Percentiles rank a stretch among this genome's conserved stretches.
These are phyloP conservation scores for Acrodontium crateriforme DNA, from an alignment of 2,329 filamentous ascomycete species.

Conservation along the genomic window DNA sequence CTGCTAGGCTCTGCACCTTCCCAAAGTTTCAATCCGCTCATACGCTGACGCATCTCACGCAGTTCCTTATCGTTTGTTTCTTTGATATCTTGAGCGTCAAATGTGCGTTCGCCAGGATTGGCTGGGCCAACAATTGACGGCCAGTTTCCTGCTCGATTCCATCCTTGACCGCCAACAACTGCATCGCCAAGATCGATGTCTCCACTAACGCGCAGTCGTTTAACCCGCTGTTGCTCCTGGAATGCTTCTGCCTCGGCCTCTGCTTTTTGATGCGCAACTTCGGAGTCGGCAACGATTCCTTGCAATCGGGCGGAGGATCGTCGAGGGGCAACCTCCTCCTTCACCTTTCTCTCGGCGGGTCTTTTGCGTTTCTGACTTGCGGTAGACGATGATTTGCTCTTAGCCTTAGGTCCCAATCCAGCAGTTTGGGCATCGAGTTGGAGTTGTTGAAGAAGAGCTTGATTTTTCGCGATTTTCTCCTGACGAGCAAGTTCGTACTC, in stretches of 20 bases:
- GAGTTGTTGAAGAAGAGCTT: constrained; percentile 67
- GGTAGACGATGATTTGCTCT: constrained; percentile 34
- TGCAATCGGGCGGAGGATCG: constrained; percentile 48
- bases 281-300: constrained; percentile 52
- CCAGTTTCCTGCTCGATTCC: constrained; percentile 53
- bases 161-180: constrained; percentile 60
- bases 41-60: constrained; percentile 57
- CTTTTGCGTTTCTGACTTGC: constrained; percentile 26
- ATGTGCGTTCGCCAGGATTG: constrained; percentile 70
- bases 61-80: constrained; percentile 66
- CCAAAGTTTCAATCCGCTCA: constrained; percentile 67
- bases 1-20: constrained; percentile 71
- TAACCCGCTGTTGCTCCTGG: constrained; percentile 44
- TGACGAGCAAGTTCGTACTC: constrained; percentile 76
- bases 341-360: constrained; percentile 40
- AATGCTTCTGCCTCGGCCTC: constrained; percentile 48
- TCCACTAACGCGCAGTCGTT: constrained; percentile 50
- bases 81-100: constrained; percentile 69
- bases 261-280: constrained; percentile 54
- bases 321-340: constrained; percentile 38
- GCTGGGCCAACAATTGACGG: constrained; percentile 56
- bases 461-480: constrained; percentile 77
- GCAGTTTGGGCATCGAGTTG: constrained; percentile 53
- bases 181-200: constrained; percentile 64
- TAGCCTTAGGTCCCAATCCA: constrained; percentile 48